Conservation (phyloP, 164 flowering plant genomes). For the Vitis vinifera region ASM3070453v1 NC_081812.1:16552001-16552500, state of each 20-base stretch:
- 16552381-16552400: constrained; percentile 74
- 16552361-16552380: constrained; percentile 81
- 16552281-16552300: constrained; percentile 63
- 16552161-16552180: constrained; percentile 37
- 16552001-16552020: not conserved
- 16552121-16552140: constrained; percentile 90
- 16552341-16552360: constrained; percentile 73
- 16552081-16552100: constrained; percentile 75
- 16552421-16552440: constrained; percentile 44
- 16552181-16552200: constrained; percentile 29
- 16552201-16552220: constrained; percentile 29
- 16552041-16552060: constrained; percentile 69
- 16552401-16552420: constrained; percentile 73
- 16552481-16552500: not conserved
- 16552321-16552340: constrained; percentile 68
- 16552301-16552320: constrained; percentile 71
- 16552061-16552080: constrained; percentile 91
- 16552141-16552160: constrained; percentile 42
- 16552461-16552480: not conserved
- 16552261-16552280: constrained; percentile 67
- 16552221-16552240: constrained; percentile 30
- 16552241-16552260: constrained; percentile 34
- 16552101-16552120: constrained; percentile 89
- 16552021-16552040: not conserved
- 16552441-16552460: not conserved